phyloP scores from a whole-genome alignment of 108 stramenopile genomes.

The Cyclotella distinguenda region DNA sequence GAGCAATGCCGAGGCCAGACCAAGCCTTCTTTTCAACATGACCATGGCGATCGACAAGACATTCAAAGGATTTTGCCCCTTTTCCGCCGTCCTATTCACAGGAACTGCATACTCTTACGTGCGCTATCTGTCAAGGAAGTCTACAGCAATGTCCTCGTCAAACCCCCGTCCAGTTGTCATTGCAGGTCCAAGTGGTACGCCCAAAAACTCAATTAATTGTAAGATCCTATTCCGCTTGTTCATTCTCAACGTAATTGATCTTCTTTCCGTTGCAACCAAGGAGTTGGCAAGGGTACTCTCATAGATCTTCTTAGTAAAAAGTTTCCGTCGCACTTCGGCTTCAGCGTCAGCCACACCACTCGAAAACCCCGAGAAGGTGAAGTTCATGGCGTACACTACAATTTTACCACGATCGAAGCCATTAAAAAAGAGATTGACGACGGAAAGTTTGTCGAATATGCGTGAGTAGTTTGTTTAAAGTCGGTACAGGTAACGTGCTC shows the following conservation, averaged over 20 bases:
- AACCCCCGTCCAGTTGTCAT: conserved; percentile 21
- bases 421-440: conserved; percentile 87
- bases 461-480: conserved; percentile 19
- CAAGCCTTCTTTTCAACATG: too few species aligned
- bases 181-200: conserved; percentile 14
- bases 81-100: conserved; percentile 18
- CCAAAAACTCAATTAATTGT: background rate
- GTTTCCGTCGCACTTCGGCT: conserved; percentile 57
- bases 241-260: background rate
- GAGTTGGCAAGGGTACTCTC: conserved; percentile 57
- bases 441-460: conserved; percentile 89
- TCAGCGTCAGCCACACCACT: conserved; percentile 95
- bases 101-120: conserved; percentile 24
- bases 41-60: background rate
- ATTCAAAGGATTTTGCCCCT: conserved; percentile 19
- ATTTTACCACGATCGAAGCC: conserved; percentile 82
- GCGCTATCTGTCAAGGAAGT: conserved; percentile 8
- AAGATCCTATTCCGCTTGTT: background rate
- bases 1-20: too few species aligned
- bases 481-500: background rate
- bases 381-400: conserved; percentile 88
- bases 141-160: background rate
- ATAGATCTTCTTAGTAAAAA: conserved; percentile 76
- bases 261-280: conserved; percentile 1
- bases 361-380: conserved; percentile 90